Percentiles rank a stretch among this genome's conserved stretches.
These are phyloP conservation scores for Heracleum sosnowskyi DNA, from an alignment of 129 eudicot species.

Conservation along the genomic window DNA sequence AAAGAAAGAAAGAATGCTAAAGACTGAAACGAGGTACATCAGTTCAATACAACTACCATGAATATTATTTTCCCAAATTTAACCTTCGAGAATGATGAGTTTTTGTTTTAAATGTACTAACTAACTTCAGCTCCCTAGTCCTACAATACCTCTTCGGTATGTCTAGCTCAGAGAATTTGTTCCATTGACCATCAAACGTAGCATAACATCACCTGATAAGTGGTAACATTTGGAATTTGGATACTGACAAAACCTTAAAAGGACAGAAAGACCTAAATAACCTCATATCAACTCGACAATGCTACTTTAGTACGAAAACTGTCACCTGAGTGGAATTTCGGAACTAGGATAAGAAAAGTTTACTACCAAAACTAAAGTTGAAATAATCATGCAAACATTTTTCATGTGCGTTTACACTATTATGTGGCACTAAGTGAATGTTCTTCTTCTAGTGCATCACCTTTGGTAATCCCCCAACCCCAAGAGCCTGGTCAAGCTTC, in stretches of 20 bases:
- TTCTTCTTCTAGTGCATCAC: conserved; percentile 25
- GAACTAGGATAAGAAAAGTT: background rate
- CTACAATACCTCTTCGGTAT: background rate
- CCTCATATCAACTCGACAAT: background rate
- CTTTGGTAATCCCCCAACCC: conserved; percentile 96
- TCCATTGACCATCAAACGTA: background rate
- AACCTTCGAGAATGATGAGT: background rate
- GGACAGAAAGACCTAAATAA: background rate
- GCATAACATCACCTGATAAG: background rate
- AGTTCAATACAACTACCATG: background rate
- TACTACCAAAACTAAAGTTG: background rate
- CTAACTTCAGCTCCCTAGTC: background rate
- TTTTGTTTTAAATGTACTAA: background rate
- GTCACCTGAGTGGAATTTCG: background rate
- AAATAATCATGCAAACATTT: background rate
- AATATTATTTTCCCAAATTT: background rate
- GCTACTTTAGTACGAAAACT: background rate
- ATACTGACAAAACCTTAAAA: background rate
- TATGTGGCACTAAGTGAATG: background rate
- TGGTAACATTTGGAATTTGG: background rate
- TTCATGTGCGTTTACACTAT: background rate
- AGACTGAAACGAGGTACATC: background rate
- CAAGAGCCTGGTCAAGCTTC: conserved; percentile 93
- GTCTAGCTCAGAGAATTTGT: background rate
- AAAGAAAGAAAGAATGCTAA: background rate